phyloP scores from a whole-genome alignment of 2,329 filamentous ascomycete species.

The Hypoxylon sp. region DNA sequence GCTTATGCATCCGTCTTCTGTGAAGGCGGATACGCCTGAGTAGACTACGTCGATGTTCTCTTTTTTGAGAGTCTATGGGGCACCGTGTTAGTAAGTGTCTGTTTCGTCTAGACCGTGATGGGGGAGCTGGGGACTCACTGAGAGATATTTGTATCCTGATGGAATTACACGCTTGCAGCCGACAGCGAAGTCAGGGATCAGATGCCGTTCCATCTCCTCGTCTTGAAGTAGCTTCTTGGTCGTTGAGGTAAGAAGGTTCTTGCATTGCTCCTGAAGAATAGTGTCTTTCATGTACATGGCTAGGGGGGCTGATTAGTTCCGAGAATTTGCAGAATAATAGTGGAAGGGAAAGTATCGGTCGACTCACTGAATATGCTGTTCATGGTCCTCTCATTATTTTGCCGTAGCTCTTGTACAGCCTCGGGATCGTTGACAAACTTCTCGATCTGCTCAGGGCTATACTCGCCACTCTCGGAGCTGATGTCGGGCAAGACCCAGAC shows the following conservation, averaged over 20 bases:
- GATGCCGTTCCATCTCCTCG: constrained; percentile 16
- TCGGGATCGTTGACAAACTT: constrained; percentile 52
- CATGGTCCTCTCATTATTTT: constrained; percentile 30
- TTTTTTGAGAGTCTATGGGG: constrained; percentile 46
- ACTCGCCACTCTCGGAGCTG: constrained; percentile 53
- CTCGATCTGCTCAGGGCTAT: constrained; percentile 53
- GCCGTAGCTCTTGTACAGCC: constrained; percentile 15
- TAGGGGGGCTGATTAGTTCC: neutral
- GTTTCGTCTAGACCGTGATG: neutral
- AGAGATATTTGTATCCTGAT: constrained; percentile 53
- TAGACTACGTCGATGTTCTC: constrained; percentile 53
- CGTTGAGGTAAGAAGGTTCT: constrained; percentile 7
- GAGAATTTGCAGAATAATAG: neutral
- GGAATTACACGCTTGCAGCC: constrained; percentile 53
- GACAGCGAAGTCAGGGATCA: constrained; percentile 44
- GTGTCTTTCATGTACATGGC: constrained; percentile 27
- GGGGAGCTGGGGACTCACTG: constrained; percentile 26
- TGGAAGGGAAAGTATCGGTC: constrained; percentile 16
- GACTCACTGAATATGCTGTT: constrained; percentile 41
- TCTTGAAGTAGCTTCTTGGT: constrained; percentile 21
- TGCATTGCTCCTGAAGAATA: constrained; percentile 21
- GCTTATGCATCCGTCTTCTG: constrained; percentile 16
- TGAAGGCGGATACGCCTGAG: constrained; percentile 41
- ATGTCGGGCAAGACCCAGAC: constrained; percentile 57
- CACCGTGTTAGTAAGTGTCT: neutral